Percentiles rank a stretch among this genome's conserved stretches.
Conservation (phyloP, 768 basidiomycete genomes). For the Phlebiopsis flavidoalba region DNA sequence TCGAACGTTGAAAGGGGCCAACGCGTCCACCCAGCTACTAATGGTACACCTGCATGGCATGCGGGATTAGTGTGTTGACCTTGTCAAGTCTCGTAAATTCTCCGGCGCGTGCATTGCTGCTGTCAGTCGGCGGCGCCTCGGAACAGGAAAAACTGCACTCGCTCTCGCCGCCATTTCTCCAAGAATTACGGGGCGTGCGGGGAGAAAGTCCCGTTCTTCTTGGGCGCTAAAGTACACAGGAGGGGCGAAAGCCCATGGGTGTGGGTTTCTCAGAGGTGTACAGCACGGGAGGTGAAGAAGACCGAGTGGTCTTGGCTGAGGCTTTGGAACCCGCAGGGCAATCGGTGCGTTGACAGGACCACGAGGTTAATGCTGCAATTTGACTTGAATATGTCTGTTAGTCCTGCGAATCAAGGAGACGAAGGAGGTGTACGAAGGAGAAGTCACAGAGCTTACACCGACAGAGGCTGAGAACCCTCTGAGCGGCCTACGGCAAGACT, state of each 20-base stretch:
- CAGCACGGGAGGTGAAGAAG: slow-evolving; percentile 95
- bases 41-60: slow-evolving; percentile 54
- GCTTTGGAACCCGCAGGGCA: slow-evolving; percentile 88
- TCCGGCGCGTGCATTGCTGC: slow-evolving; percentile 89
- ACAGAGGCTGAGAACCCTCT: slow-evolving; percentile 96
- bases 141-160: slow-evolving; percentile 96
- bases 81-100: slow-evolving; percentile 88
- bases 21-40: neutral
- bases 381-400: slow-evolving; percentile 23
- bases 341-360: slow-evolving; percentile 62
- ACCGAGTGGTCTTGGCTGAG: slow-evolving; percentile 96
- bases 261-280: slow-evolving; percentile 98
- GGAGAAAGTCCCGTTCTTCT: no score
- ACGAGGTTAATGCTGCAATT: neutral
- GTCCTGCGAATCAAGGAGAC: slow-evolving; percentile 98
- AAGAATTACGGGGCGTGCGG: no score
- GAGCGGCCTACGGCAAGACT: slow-evolving; percentile 96
- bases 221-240: slow-evolving; percentile 92
- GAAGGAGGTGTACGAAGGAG: slow-evolving; percentile 97
- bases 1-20: neutral
- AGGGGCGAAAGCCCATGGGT: no score
- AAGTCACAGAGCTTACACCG: slow-evolving; percentile 95
- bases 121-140: slow-evolving; percentile 78
- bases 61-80: slow-evolving; percentile 85
- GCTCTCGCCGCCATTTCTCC: slow-evolving; percentile 96